These are phyloP conservation scores for Cetradonia linearis DNA, from an alignment of 495 filamentous ascomycete species.

Conservation along the genomic window DNA sequence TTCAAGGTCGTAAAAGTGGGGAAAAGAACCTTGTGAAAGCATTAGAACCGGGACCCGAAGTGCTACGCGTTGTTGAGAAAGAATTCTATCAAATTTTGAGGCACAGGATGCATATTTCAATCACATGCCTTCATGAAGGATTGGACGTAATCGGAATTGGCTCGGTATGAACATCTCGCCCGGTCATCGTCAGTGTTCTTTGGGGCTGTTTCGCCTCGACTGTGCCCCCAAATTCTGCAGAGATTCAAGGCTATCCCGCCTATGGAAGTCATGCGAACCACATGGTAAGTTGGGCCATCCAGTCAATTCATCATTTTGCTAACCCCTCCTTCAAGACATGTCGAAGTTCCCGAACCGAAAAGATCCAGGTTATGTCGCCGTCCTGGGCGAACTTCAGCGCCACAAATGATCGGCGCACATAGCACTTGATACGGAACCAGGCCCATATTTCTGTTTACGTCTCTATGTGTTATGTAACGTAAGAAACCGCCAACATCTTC, in stretches of 20 bases:
- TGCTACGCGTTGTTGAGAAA: conserved; percentile 7
- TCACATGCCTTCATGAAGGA: conserved; percentile 10
- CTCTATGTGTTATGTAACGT: not conserved
- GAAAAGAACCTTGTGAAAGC: conserved; percentile 4
- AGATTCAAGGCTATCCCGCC: conserved; percentile 3
- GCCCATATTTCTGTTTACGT: not conserved
- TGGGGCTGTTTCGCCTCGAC: conserved; percentile 7
- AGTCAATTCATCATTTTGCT: not conserved
- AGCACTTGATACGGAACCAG: not conserved
- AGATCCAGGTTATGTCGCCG: conserved; percentile 9
- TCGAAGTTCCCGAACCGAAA: conserved; percentile 10
- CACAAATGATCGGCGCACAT: conserved; percentile 2
- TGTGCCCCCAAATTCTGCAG: conserved; percentile 9
- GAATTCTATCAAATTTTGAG: conserved; percentile 2
- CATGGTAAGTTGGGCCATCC: conserved; percentile 1
- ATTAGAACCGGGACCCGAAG: conserved; percentile 14
- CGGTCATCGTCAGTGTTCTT: not conserved
- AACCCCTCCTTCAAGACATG: conserved; percentile 8
- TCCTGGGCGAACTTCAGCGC: conserved; percentile 11
- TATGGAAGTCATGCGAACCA: conserved; percentile 15
- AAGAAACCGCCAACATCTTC: not conserved
- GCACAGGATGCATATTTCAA: conserved; percentile 3
- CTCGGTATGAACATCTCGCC: not conserved
- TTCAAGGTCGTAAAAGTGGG: not conserved
- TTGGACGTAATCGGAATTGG: not conserved